Evolutionary conservation across 768 basidiomycete species (phyloP).

Genomic region (Cytidiella melzeri): DNA sequence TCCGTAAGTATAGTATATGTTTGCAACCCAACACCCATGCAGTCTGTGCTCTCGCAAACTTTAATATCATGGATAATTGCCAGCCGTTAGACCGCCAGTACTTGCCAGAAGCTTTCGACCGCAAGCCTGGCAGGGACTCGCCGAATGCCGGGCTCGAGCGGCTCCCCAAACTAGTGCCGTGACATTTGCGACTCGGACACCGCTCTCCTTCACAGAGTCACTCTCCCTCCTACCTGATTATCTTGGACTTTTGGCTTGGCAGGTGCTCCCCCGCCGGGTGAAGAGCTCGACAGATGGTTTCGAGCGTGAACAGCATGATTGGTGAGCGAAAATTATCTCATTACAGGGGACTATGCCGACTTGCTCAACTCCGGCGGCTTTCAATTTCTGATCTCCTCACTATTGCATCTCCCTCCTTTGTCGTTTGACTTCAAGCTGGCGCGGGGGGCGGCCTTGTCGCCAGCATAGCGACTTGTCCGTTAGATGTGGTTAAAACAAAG

Average conservation of each 20-base stretch:
- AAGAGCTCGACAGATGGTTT: slow-evolving; percentile 62
- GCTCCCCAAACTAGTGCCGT: too few species aligned
- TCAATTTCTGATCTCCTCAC: slow-evolving; percentile 2
- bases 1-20: too few species aligned
- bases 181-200: too few species aligned
- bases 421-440: slow-evolving; percentile 52
- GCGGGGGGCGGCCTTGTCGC: slow-evolving; percentile 93
- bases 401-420: slow-evolving; percentile 1
- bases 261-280: slow-evolving; percentile 41
- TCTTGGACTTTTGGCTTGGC: neutral
- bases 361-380: slow-evolving; percentile 8
- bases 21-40: too few species aligned
- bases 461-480: slow-evolving; percentile 90
- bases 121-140: too few species aligned
- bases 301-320: slow-evolving; percentile 76
- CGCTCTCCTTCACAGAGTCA: neutral
- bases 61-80: too few species aligned
- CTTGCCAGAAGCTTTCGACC: too few species aligned
- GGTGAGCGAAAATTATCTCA: too few species aligned
- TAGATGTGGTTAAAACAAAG: slow-evolving; percentile 97
- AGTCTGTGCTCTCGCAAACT: too few species aligned
- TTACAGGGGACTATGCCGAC: too few species aligned
- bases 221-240: neutral
- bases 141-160: neutral
- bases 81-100: too few species aligned